Conservation (phyloP, 1,284 basidiomycete species). For the Phellinidium pouzarii region DNA sequence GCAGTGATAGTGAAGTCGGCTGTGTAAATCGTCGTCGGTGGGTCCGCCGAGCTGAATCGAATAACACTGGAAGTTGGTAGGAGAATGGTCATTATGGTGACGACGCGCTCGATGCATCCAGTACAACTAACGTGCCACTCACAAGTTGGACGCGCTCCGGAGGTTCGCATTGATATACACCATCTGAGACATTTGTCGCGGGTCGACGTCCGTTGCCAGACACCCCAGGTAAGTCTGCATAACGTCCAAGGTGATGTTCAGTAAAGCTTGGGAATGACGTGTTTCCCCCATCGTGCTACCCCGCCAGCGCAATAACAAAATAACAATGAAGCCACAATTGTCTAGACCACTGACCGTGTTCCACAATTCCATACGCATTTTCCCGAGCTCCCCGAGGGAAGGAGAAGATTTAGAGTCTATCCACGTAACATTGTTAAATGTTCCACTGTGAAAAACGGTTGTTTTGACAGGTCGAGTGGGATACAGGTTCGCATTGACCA, state of each 20-base stretch:
- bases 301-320: not conserved
- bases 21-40: conserved; percentile 26
- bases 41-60: conserved; percentile 27
- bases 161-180: conserved; percentile 28
- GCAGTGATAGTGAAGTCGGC: conserved; percentile 37
- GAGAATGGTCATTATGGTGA: not conserved
- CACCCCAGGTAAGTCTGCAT: conserved; percentile 29
- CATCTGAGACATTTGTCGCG: conserved; percentile 22
- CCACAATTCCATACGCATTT: conserved; percentile 38
- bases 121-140: conserved; percentile 21
- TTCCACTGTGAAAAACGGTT: conserved; percentile 38
- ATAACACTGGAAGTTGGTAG: conserved; percentile 24
- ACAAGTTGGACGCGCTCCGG: conserved; percentile 30
- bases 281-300: not conserved
- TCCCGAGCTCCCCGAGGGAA: conserved; percentile 33
- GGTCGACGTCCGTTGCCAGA: conserved; percentile 32
- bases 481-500: conserved; percentile 29
- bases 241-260: not conserved
- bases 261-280: not conserved
- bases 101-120: not conserved
- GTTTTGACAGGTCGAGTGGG: conserved; percentile 41
- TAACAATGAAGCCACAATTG: not conserved
- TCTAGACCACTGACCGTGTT: conserved; percentile 32
- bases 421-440: conserved; percentile 38
- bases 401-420: conserved; percentile 38